Evolutionary conservation across 306 rosid species (phyloP).

Genomic region (Abrus pulchellus): DNA sequence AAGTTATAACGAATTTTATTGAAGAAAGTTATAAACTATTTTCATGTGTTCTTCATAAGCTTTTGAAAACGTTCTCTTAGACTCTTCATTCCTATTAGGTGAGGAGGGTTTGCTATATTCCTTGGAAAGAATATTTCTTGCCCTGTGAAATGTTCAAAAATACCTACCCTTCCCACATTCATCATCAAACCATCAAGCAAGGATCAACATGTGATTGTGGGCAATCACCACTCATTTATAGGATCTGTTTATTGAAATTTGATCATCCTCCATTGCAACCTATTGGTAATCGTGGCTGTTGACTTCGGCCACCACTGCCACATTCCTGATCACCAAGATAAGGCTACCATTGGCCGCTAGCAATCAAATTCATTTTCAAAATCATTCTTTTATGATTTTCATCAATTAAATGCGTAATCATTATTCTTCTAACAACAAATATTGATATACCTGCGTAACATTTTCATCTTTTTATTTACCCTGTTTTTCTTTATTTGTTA

Average conservation of each 20-base stretch:
- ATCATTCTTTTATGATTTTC: too few species aligned
- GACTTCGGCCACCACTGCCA: not conserved
- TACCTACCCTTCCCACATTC: not conserved
- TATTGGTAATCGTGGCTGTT: not conserved
- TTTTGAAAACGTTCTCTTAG: too few species aligned
- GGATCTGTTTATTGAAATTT: not conserved
- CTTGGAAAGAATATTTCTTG: not conserved
- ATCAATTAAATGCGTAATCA: too few species aligned
- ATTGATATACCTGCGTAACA: too few species aligned
- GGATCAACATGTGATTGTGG: not conserved
- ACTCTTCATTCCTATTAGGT: not conserved
- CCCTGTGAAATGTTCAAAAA: not conserved
- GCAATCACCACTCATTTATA: not conserved
- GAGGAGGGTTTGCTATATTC: not conserved
- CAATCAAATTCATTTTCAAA: too few species aligned
- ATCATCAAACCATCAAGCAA: not conserved
- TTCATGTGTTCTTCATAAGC: too few species aligned
- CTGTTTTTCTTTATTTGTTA: too few species aligned
- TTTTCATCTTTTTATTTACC: too few species aligned
- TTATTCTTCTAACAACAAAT: too few species aligned
- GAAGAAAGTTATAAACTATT: too few species aligned
- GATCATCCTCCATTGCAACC: not conserved
- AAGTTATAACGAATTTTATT: too few species aligned
- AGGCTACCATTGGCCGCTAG: not conserved
- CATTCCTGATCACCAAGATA: not conserved